These are phyloP conservation scores for Cronartium quercuum DNA, from an alignment of 1,284 basidiomycete species.

Conservation along the genomic window DNA sequence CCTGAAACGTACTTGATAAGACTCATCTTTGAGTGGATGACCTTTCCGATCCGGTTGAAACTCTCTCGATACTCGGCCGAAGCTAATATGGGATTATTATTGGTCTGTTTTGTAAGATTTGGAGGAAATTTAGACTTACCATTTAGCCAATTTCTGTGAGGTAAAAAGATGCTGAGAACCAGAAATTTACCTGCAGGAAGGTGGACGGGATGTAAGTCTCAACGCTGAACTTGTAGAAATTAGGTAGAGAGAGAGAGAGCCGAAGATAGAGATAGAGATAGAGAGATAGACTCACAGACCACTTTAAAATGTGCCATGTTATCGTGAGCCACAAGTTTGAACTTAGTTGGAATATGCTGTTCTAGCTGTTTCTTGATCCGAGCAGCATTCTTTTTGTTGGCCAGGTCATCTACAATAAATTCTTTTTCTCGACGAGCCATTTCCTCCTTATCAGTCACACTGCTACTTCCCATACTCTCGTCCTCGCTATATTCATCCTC, in stretches of 20 bases:
- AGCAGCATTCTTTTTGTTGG: not conserved
- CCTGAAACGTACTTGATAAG: not conserved
- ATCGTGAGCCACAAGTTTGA: not conserved
- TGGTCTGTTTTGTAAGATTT: not conserved
- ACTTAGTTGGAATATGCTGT: not conserved
- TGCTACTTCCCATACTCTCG: not conserved
- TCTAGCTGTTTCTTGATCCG: slow-evolving; percentile 5
- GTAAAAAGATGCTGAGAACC: slow-evolving; percentile 9
- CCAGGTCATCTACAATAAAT: slow-evolving; percentile 31
- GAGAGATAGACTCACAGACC: slow-evolving; percentile 14
- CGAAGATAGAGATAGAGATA: not conserved
- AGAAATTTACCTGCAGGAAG: slow-evolving; percentile 9
- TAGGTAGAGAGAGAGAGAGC: not conserved
- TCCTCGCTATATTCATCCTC: not conserved
- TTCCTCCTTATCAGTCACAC: slow-evolving; percentile 27
- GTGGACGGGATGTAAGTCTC: not conserved
- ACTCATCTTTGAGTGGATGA: too few relatives aligned
- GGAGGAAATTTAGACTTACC: not conserved
- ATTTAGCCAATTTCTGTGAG: slow-evolving; percentile 26
- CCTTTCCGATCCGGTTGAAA: not conserved
- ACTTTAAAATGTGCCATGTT: slow-evolving; percentile 15
- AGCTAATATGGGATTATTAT: slow-evolving; percentile 5
- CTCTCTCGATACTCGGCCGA: not conserved
- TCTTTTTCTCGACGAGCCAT: not conserved
- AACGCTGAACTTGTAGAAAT: not conserved